Percentiles rank a stretch among this genome's conserved stretches.
Evolutionary conservation across 2,329 filamentous ascomycete genomes (phyloP).

Genomic region (Fusarium agapanthi): DNA sequence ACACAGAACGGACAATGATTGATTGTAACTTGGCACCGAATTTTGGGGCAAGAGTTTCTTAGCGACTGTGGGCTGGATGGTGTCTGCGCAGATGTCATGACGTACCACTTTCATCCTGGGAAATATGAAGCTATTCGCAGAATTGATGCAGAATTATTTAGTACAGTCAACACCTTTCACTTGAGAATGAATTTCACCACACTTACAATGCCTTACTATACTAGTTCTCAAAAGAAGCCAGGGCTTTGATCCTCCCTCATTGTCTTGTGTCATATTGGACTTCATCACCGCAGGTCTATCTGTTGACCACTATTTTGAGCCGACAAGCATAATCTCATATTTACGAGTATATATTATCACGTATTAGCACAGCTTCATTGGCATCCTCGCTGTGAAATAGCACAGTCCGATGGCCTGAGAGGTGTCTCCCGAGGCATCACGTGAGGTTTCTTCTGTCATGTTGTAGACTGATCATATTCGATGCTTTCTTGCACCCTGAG

Average conservation of each 20-base stretch:
- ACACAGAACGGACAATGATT: not conserved
- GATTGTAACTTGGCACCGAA: not conserved
- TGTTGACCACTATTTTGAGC: not conserved
- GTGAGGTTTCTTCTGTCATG: not conserved
- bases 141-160: not conserved
- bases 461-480: not conserved
- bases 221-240: not conserved
- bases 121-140: not conserved
- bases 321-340: not conserved
- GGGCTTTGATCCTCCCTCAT: not conserved
- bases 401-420: not conserved
- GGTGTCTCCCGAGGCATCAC: not conserved
- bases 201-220: not conserved
- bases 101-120: not conserved
- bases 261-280: not conserved
- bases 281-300: not conserved
- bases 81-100: not conserved
- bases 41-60: not conserved
- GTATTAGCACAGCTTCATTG: not conserved
- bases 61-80: not conserved
- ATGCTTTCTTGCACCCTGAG: too few species aligned
- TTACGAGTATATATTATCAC: not conserved
- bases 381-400: not conserved
- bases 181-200: too few species aligned
- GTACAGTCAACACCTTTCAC: fast-evolving